These are phyloP conservation scores for Botrytis byssoidea DNA, from an alignment of 2,329 filamentous ascomycete species.

Conservation along the genomic window DNA sequence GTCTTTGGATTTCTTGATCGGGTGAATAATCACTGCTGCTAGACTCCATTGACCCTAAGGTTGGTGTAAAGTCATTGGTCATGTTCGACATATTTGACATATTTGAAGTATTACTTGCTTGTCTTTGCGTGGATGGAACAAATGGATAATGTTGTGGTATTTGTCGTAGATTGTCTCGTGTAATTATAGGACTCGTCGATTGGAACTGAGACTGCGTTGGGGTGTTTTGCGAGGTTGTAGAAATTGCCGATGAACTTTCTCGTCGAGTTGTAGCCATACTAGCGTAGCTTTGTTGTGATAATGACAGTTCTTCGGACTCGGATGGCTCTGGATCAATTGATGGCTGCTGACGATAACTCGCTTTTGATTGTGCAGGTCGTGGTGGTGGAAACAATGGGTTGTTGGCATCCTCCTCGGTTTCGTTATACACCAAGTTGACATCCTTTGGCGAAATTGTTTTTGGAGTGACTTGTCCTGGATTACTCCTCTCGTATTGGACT, in stretches of 20 bases:
- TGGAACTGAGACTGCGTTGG: conserved; percentile 42
- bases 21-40: conserved; percentile 41
- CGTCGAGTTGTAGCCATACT: conserved; percentile 44
- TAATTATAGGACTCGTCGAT: conserved; percentile 46
- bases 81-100: conserved; percentile 28
- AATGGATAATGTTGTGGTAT: conserved; percentile 39
- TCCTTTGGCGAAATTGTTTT: conserved; percentile 96
- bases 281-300: conserved; percentile 44
- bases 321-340: conserved; percentile 33
- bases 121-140: conserved; percentile 32
- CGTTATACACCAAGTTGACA: conserved; percentile 80
- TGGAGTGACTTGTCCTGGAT: conserved; percentile 50
- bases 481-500: conserved; percentile 42
- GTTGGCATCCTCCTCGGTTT: conserved; percentile 66
- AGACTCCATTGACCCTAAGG: conserved; percentile 44
- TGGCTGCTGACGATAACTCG: conserved; percentile 35
- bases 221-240: conserved; percentile 35
- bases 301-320: conserved; percentile 37
- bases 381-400: conserved; percentile 65
- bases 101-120: conserved; percentile 27
- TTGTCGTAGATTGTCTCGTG: conserved; percentile 29
- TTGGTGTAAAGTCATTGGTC: conserved; percentile 37
- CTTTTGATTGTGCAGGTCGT: conserved; percentile 46
- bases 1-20: conserved; percentile 44
- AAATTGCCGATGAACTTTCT: conserved; percentile 40